phyloP scores from a whole-genome alignment of 1,284 basidiomycete species.

The Trametes hirsuta region DNA sequence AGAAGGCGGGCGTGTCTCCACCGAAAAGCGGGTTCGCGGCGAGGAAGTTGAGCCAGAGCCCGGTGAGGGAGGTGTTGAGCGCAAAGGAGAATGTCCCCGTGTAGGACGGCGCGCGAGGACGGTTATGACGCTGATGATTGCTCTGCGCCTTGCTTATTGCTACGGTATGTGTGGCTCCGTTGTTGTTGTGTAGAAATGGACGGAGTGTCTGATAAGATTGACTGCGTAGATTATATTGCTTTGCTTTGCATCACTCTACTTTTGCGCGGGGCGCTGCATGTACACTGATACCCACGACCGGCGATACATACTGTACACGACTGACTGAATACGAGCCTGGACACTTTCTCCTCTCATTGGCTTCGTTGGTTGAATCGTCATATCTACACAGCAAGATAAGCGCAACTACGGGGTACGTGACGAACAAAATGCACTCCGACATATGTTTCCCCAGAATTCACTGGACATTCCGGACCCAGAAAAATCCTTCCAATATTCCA shows the following conservation, averaged over 20 bases:
- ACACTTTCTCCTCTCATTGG: background rate
- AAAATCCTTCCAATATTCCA: too few relatives aligned
- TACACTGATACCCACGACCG: slow-evolving; percentile 13
- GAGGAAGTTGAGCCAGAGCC: slow-evolving; percentile 28
- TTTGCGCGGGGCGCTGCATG: slow-evolving; percentile 24
- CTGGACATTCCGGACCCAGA: too few relatives aligned
- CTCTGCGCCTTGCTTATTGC: slow-evolving; percentile 17
- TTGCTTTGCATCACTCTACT: slow-evolving; percentile 16
- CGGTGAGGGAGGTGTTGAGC: slow-evolving; percentile 33
- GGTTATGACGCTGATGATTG: background rate
- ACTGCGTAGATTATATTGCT: slow-evolving; percentile 13
- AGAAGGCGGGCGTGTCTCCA: slow-evolving; percentile 22
- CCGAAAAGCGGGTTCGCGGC: slow-evolving; percentile 17
- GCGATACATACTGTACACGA: slow-evolving; percentile 11
- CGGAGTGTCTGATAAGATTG: background rate
- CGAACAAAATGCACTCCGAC: too few relatives aligned
- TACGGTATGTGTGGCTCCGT: slow-evolving; percentile 12
- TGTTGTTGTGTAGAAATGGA: too few relatives aligned
- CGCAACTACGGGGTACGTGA: too few relatives aligned
- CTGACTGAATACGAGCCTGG: slow-evolving; percentile 3
- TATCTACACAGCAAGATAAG: too few relatives aligned
- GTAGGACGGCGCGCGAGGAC: background rate
- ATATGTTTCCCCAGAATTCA: too few relatives aligned
- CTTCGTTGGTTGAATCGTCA: background rate
- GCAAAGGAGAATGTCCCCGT: slow-evolving; percentile 38